phyloP scores from a whole-genome alignment of 1,139 yeast genomes.

The Geotrichum carabidarum region DNA sequence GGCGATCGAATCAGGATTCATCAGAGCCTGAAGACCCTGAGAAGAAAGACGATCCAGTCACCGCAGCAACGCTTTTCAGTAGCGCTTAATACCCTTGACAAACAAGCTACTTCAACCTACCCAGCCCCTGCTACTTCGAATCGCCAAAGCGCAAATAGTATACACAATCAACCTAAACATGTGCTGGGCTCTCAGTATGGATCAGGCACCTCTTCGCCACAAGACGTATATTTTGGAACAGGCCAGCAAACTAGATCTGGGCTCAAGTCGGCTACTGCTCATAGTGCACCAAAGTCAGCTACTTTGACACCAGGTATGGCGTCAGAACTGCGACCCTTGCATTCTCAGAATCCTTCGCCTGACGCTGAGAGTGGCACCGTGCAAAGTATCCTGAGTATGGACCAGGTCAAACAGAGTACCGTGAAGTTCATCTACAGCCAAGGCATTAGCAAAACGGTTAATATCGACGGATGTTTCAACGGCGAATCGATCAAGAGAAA shows the following conservation, averaged over 20 bases:
- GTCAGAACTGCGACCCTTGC: constrained; percentile 1
- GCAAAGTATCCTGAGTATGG: constrained; percentile 30
- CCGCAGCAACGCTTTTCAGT: constrained; percentile 5
- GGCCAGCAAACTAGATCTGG: too few relatives aligned
- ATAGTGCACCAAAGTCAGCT: constrained; percentile 1
- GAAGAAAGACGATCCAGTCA: constrained; percentile 22
- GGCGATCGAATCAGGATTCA: constrained; percentile 77
- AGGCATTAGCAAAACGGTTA: constrained; percentile 68
- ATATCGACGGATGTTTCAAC: constrained; percentile 73
- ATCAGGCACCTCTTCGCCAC: too few relatives aligned
- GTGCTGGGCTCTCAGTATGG: too few relatives aligned
- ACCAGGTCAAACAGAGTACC: constrained; percentile 40
- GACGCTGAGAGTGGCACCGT: constrained; percentile 11
- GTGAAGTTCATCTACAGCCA: constrained; percentile 55
- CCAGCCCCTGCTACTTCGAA: not conserved
- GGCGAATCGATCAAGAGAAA: constrained; percentile 74
- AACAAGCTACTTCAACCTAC: constrained; percentile 26
- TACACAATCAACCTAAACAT: too few relatives aligned
- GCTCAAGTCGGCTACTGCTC: too few relatives aligned
- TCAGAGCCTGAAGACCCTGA: constrained; percentile 41
- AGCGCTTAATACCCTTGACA: constrained; percentile 25
- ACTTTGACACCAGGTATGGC: constrained; percentile 15
- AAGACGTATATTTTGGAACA: too few relatives aligned
- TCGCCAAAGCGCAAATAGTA: too few relatives aligned
- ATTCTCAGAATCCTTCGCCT: constrained; percentile 5